These are phyloP conservation scores for Aspergillus udagawae DNA, from an alignment of 2,329 filamentous ascomycete genomes.

Conservation along the genomic window DNA sequence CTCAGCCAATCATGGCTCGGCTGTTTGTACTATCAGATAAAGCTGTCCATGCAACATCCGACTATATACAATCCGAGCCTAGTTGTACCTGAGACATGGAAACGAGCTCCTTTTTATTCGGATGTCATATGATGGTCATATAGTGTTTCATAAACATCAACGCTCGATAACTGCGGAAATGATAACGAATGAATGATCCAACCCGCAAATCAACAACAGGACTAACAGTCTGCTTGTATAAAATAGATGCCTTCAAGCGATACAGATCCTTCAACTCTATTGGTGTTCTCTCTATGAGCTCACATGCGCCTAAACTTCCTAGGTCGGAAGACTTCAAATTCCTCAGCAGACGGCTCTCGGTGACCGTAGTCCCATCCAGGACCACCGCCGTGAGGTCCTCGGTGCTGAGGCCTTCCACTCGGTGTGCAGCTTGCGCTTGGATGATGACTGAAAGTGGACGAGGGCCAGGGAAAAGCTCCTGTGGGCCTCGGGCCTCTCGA, in stretches of 20 bases:
- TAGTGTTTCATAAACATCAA: background rate
- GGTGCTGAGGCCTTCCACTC: background rate
- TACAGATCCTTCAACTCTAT: background rate
- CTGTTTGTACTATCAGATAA: background rate
- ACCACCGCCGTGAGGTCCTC: background rate
- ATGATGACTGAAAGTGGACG: background rate
- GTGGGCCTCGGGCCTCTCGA: background rate
- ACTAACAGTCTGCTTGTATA: background rate
- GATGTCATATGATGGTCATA: background rate
- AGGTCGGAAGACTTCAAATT: background rate
- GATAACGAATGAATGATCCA: slow-evolving; percentile 17
- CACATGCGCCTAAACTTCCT: background rate
- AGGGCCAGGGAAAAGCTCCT: background rate
- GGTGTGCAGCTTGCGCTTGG: background rate
- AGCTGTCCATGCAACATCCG: background rate
- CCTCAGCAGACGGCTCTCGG: background rate
- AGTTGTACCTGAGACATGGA: background rate
- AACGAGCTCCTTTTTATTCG: background rate
- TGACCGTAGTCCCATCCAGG: background rate
- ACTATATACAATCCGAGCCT: background rate
- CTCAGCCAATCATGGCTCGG: background rate
- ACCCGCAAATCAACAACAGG: background rate
- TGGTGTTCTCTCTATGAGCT: background rate
- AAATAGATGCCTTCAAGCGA: background rate
- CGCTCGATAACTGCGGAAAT: background rate